Percentiles rank a stretch among this genome's conserved stretches.
These are phyloP conservation scores for Pezicula neosporulosa DNA, from an alignment of 2,329 filamentous ascomycete species.

Conservation along the genomic window DNA sequence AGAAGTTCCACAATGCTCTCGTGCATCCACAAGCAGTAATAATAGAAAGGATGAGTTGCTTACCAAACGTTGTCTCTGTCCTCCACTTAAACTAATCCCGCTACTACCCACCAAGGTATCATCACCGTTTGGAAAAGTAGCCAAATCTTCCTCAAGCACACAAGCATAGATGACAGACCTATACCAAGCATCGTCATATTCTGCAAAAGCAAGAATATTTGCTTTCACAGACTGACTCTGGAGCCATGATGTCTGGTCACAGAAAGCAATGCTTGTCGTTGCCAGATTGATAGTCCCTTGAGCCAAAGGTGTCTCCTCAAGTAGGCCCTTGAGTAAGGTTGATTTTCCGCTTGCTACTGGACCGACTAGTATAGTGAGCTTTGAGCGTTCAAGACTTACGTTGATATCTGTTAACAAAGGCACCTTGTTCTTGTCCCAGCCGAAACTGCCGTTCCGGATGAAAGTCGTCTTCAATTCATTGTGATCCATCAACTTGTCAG, in stretches of 20 bases:
- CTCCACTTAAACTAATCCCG: constrained; percentile 38
- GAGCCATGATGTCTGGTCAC: constrained; percentile 16
- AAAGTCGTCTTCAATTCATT: not conserved
- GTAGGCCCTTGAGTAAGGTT: constrained; percentile 14
- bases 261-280: constrained; percentile 15
- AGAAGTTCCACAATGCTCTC: too few species aligned
- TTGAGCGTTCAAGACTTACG: not conserved
- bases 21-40: too few species aligned
- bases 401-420: not conserved
- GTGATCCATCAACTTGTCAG: not conserved
- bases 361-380: constrained; percentile 13
- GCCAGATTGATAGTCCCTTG: not conserved
- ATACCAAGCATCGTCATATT: constrained; percentile 8
- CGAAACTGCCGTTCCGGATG: not conserved
- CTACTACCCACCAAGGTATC: constrained; percentile 33
- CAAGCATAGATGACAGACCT: constrained; percentile 30
- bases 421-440: not conserved
- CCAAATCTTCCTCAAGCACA: constrained; percentile 32
- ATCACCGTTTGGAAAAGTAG: constrained; percentile 29
- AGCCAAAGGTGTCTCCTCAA: constrained; percentile 8
- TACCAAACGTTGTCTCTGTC: constrained; percentile 38
- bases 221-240: constrained; percentile 20
- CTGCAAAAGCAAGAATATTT: constrained; percentile 23
- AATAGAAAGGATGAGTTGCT: too few species aligned
- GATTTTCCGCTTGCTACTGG: constrained; percentile 24